Percentiles rank a stretch among this genome's conserved stretches.
Conservation (phyloP, 1,284 basidiomycete species). For the Melampsora medusae region DNA sequence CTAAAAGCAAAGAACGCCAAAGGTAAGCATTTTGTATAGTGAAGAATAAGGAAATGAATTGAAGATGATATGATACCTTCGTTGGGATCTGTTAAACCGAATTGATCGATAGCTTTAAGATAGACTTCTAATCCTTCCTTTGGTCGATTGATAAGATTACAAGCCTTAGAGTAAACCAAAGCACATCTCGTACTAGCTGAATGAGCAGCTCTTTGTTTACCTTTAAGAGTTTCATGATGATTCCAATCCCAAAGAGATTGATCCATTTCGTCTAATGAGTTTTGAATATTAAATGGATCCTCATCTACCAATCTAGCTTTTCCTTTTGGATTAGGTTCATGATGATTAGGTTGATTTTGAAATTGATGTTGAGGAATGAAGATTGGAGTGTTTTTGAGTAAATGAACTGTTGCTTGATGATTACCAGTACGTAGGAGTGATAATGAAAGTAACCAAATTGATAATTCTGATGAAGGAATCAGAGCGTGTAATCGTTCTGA, state of each 20-base stretch:
- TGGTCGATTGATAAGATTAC: slow-evolving; percentile 46
- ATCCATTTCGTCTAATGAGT: background rate
- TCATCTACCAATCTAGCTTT: slow-evolving; percentile 13
- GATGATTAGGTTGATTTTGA: background rate
- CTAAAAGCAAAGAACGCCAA: background rate
- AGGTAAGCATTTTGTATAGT: background rate
- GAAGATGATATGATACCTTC: slow-evolving; percentile 5
- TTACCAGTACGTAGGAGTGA: slow-evolving; percentile 34
- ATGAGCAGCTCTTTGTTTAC: slow-evolving; percentile 47
- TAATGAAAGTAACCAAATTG: slow-evolving; percentile 47
- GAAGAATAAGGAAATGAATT: background rate
- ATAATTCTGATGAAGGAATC: slow-evolving; percentile 47
- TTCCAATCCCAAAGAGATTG: slow-evolving; percentile 1
- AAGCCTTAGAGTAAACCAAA: slow-evolving; percentile 49
- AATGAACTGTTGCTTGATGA: slow-evolving; percentile 48
- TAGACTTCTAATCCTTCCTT: slow-evolving; percentile 51
- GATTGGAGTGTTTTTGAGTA: slow-evolving; percentile 47
- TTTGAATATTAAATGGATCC: slow-evolving; percentile 27
- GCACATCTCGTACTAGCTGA: slow-evolving; percentile 50
- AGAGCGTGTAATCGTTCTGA: slow-evolving; percentile 50
- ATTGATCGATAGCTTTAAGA: slow-evolving; percentile 28
- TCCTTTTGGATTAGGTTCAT: slow-evolving; percentile 29
- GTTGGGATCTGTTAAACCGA: slow-evolving; percentile 17
- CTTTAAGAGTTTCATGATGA: background rate
- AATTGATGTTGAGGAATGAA: slow-evolving; percentile 40